Conservation (phyloP, 495 filamentous ascomycete species). For the Xylaria flabelliformis region DNA sequence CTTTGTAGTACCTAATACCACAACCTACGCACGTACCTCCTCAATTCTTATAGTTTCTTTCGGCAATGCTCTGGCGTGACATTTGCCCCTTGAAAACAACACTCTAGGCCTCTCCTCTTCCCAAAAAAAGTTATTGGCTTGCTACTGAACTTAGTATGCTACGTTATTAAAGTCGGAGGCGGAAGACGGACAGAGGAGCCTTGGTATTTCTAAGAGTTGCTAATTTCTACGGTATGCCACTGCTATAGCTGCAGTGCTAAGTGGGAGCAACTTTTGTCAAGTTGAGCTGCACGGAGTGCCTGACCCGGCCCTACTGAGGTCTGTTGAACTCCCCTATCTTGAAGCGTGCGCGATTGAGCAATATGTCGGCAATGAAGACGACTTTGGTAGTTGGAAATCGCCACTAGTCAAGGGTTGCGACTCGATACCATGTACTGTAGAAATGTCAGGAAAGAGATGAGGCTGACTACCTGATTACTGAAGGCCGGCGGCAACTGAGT, state of each 20-base stretch:
- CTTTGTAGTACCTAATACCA: background rate
- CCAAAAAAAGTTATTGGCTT: background rate
- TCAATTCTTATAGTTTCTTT: background rate
- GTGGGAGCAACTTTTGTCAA: background rate
- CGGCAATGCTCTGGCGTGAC: background rate
- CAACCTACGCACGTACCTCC: background rate
- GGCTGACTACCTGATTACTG: background rate
- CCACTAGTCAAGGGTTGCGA: background rate
- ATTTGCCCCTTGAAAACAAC: background rate
- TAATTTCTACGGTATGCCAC: background rate
- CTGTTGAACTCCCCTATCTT: background rate
- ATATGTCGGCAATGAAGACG: background rate
- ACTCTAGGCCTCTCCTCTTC: background rate
- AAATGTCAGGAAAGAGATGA: background rate
- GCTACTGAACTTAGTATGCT: background rate
- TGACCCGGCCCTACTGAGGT: background rate
- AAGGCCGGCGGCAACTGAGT: background rate
- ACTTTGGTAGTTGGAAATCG: background rate
- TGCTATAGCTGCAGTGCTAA: background rate
- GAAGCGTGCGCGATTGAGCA: background rate
- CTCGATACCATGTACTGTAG: background rate
- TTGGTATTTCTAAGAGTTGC: background rate
- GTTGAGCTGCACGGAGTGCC: background rate
- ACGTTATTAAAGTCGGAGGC: background rate
- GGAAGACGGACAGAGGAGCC: background rate